Conservation (phyloP, 352 stramenopile genomes). For the Globisporangium parvum region DNA sequence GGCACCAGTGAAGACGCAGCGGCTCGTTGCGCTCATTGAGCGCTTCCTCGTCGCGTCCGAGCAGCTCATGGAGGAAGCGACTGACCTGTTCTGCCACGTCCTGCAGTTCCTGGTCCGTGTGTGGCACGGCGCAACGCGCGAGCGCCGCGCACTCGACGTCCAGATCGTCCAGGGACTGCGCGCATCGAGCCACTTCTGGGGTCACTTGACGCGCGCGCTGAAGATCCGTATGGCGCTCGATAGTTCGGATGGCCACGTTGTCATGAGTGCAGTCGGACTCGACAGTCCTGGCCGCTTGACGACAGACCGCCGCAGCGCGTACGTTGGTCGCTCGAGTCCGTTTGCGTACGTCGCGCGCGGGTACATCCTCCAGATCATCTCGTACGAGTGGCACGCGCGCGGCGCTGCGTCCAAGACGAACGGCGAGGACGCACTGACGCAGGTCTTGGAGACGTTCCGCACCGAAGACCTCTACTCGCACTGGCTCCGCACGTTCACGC, state of each 20-base stretch:
- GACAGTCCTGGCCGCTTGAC: too few relatives aligned
- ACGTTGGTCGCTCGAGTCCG: slow-evolving; percentile 44
- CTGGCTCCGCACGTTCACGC: slow-evolving; percentile 61
- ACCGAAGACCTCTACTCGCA: slow-evolving; percentile 60
- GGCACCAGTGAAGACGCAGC: slow-evolving; percentile 16
- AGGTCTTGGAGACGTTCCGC: slow-evolving; percentile 52
- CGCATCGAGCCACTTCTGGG: slow-evolving; percentile 39
- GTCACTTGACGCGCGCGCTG: slow-evolving; percentile 45
- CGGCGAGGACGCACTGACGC: slow-evolving; percentile 29
- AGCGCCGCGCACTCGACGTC: slow-evolving; percentile 29
- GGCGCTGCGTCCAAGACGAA: slow-evolving; percentile 12
- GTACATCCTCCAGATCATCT: slow-evolving; percentile 56
- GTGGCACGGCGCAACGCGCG: slow-evolving; percentile 42
- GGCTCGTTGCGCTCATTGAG: slow-evolving; percentile 36
- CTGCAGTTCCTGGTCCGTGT: slow-evolving; percentile 50
- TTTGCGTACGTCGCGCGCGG: slow-evolving; percentile 53
- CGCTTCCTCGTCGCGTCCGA: slow-evolving; percentile 53
- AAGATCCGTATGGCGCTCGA: slow-evolving; percentile 55
- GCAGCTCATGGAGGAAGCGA: slow-evolving; percentile 44
- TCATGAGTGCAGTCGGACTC: slow-evolving; percentile 13
- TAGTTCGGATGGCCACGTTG: slow-evolving; percentile 24
- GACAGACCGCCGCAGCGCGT: slow-evolving; percentile 19
- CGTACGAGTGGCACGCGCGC: slow-evolving; percentile 59
- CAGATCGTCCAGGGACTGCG: slow-evolving; percentile 42
- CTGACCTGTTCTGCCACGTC: slow-evolving; percentile 52